These are phyloP conservation scores for Saraca asoca DNA, from an alignment of 331 rosid genomes.

Conservation along the genomic window DNA sequence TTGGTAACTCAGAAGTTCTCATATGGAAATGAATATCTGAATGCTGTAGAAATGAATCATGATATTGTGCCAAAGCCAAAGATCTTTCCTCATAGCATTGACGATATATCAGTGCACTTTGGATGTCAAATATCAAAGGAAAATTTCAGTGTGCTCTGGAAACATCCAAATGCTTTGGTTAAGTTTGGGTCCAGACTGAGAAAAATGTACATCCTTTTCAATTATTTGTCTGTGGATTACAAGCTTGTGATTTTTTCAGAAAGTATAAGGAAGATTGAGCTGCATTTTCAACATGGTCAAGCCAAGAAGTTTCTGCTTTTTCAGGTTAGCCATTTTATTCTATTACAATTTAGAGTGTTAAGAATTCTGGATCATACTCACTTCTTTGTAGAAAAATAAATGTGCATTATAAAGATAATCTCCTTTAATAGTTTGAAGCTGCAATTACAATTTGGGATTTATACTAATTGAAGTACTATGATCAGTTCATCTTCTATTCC, in stretches of 20 bases:
- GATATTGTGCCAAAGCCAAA: conserved; percentile 55
- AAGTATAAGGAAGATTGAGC: conserved; percentile 29
- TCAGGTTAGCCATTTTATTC: conserved; percentile 28
- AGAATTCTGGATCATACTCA: background rate
- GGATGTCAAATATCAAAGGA: conserved; percentile 37
- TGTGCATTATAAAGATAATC: conserved; percentile 1
- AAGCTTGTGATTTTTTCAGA: conserved; percentile 33
- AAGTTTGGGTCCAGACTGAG: conserved; percentile 32
- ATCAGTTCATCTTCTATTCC: too few relatives aligned
- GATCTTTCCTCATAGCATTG: conserved; percentile 27
- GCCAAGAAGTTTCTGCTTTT: conserved; percentile 33
- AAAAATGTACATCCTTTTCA: conserved; percentile 29
- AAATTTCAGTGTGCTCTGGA: conserved; percentile 39
- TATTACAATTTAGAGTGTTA: too few relatives aligned
- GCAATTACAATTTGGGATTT: too few relatives aligned
- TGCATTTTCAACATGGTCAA: conserved; percentile 18
- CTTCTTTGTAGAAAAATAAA: background rate
- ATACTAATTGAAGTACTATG: too few relatives aligned
- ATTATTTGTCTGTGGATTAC: conserved; percentile 30
- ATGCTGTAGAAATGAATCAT: conserved; percentile 34
- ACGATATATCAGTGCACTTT: conserved; percentile 32
- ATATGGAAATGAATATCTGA: conserved; percentile 42
- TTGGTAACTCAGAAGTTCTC: conserved; percentile 39
- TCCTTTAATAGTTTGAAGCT: too few relatives aligned
- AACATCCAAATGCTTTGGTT: conserved; percentile 32